phyloP scores from a whole-genome alignment of 2,329 filamentous ascomycete genomes.

The Neopestalotiopsis rosae region DNA sequence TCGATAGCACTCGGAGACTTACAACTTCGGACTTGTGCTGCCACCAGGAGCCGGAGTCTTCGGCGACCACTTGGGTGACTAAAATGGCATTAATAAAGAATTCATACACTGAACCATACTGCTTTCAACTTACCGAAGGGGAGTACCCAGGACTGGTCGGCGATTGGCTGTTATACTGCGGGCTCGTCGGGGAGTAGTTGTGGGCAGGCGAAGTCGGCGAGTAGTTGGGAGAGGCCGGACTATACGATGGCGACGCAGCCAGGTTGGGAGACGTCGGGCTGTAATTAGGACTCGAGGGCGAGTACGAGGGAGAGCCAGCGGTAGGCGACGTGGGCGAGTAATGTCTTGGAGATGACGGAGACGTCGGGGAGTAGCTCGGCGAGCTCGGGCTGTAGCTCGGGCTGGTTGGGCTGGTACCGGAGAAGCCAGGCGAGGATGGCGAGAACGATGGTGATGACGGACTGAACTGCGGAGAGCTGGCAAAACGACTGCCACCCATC shows the following conservation, averaged over 20 bases:
- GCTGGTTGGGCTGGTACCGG: constrained; percentile 59
- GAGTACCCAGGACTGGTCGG: constrained; percentile 77
- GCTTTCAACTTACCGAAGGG: constrained; percentile 55
- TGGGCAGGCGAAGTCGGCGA: constrained; percentile 71
- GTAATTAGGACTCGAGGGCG: constrained; percentile 73
- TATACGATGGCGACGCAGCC: constrained; percentile 66
- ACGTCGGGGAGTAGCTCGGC: constrained; percentile 68
- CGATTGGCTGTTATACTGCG: constrained; percentile 54
- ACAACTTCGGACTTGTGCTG: constrained; percentile 48
- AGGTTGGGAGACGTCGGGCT: constrained; percentile 70
- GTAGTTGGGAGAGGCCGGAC: constrained; percentile 76
- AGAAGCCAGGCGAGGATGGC: constrained; percentile 53
- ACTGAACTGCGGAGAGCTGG: constrained; percentile 67
- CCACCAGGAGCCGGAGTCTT: constrained; percentile 47
- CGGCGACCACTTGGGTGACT: constrained; percentile 53
- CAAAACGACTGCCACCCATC: constrained; percentile 62
- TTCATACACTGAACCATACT: background rate
- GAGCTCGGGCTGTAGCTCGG: constrained; percentile 71
- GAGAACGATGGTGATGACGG: constrained; percentile 69
- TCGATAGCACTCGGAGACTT: constrained; percentile 42
- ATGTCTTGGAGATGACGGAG: constrained; percentile 60
- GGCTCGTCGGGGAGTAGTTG: constrained; percentile 68
- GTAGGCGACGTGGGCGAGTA: constrained; percentile 75
- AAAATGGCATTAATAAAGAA: constrained; percentile 33
- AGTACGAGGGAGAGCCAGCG: constrained; percentile 77